Base-by-base conservation (phyloP, 202 grass and related monocot genomes). In the Bolboschoenoplectus hybrid region DNA sequence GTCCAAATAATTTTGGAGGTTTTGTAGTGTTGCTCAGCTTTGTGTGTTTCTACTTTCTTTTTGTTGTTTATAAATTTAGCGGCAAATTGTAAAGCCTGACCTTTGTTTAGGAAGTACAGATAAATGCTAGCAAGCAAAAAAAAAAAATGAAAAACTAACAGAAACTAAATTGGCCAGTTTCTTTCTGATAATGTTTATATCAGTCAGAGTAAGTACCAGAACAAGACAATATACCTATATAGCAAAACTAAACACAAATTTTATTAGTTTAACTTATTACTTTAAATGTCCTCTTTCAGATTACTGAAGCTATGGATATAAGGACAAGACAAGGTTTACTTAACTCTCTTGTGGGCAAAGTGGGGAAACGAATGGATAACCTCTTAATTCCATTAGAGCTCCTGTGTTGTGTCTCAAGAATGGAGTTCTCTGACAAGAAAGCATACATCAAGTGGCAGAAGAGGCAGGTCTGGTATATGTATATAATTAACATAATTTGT, bases 381-480 rank as follows among this genome's bases (percentile, higher is more conserved):
- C 89, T 98, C 79, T 92, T 98, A 84, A 90, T 98, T 84, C 96
- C 96, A 77, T 88, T 98, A 82, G 96, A 98, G 88, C 92, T 98
- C 75, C 74, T 98, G 84, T 96, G 91, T 83, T 98, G 90, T 81
- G 86, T 98, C 72, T 96, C 96, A 83, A 95, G 90, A 94, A 78
- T 89, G 62, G 96, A 98, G 74, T 98, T 98, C 87, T 98, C 96
- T 66, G 93, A 98, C 82, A 94, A 94, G 91, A 98, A 96, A 91
- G 96, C 96, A 69, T 98, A 94, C 91, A 88, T 98, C 84, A 85
- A 91, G 92, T 98, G 96, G 96, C 96, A 98, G 86, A 98, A 98
- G 90, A 94, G 96, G 86, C 96, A 98, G 91, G 96, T 98, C 85
- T 88, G 86, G 71, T 55, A 75, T 88, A 55, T 74, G 17, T 80